Base-by-base conservation (phyloP, 2,329 filamentous ascomycete genomes). In the Nemania sp. region DNA sequence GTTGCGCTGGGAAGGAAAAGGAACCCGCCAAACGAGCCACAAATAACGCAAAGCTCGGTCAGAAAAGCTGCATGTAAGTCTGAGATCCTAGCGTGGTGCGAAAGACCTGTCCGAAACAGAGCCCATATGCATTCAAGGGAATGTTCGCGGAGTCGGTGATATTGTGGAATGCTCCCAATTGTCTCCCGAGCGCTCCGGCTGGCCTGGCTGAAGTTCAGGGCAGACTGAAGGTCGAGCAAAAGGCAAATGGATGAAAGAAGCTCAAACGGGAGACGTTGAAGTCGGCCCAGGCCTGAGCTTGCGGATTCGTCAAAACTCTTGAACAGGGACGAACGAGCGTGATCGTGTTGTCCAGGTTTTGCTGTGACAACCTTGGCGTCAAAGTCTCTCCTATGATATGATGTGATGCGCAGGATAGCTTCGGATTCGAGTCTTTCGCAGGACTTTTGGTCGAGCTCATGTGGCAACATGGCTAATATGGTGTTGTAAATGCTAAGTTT, bases 201-300 rank as follows among this genome's bases (percentile, higher is more conserved):
- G 49, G 24, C 26, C 26, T 52, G 49, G 49, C 49, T 26, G 26
- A 52, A 52, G 24, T 27, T 29, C 26, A 52, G 26, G 26, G 24
- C 22, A 26, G 49, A 52, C 26, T 52, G 49, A 26, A 52, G 24
- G 49, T 52, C 49, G 24, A 52, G 26, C 22, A 27, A 52, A 29
- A 52, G 49, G 49, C 49, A 52, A 29, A 52, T 29, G 49, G 49
- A 52, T 29, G 49, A 52, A 29, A 52, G 49, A 29, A 52, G 49
- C 49, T 52, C 49, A 27, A 52, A 29, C 49, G 49, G 49, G 49
- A 52, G 49, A 27, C 49, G 49, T 29, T 52, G 24, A 29, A 52
- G 49, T 26, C 22, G 22, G 49, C 49, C 49, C 24, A 52, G 49
- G 49, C 26, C 49, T 47, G 43, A 47, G 43, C 43, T 47, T 47